Evolutionary conservation across 805 yeast genomes (phyloP), one percentile per base, ranked within the genome.

Genomic region (Saccharomyces paradoxus): DNA sequence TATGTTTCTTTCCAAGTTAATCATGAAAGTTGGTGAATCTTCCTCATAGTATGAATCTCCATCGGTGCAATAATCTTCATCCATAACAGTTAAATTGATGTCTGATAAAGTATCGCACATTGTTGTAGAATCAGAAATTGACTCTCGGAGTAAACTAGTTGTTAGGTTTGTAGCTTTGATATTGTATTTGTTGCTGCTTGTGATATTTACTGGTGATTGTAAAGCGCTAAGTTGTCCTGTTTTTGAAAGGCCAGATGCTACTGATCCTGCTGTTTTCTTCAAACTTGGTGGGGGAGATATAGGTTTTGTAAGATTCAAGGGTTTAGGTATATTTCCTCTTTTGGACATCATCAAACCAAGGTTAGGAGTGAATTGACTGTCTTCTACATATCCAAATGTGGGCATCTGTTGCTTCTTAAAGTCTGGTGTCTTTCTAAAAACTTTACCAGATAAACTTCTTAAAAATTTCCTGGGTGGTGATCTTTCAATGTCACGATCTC

Each of bases 241-340:
- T 24, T 48, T 49, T 9, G 51, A 41, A 41, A 53, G 24, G 8
- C 24, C 24, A 29, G 29, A 46, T 9, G 30, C 9, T 17, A 37
- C 44, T 9, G 44, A 37, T 17, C 44, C 44, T 9, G 44, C 44
- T 37, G 44, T 37, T 46, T 55, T 63, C 48, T 56, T 60, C 9
- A 60, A 52, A 46, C 60, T 61, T 3, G 65, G 61, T 26, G 70
- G 65, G 1, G 69, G 69, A 4, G 69, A 60, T 37, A 65, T 47
- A 7, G 64, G 61, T 14, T 58, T 49, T 1, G 53, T 52, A 1
- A 63, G 50, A 49, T 61, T 54, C 48, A 63, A 53, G 6, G 70
- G 66, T 48, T 59, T 56, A 2, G 70, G 67, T n/a, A 60, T 47
- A 10, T 55, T 53, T 4, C 50, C 44, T 49, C 62, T 63, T 22